Evolutionary conservation across 2,329 filamentous ascomycete species (phyloP).

Genomic region (Xylaria arbuscula): DNA sequence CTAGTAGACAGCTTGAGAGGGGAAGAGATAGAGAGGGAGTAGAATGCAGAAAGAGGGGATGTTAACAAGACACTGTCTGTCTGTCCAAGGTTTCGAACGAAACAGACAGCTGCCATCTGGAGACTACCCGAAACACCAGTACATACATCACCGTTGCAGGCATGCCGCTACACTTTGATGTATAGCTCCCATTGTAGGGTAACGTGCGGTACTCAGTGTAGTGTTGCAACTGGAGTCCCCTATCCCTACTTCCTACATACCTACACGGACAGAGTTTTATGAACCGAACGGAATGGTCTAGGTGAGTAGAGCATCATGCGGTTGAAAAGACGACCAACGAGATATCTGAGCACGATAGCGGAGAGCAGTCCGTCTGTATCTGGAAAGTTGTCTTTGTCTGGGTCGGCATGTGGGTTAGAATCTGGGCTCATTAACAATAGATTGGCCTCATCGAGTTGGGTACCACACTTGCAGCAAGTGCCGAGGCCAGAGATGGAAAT

Average conservation of each 20-base stretch:
- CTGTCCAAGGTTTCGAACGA: constrained; percentile 8
- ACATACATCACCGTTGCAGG: constrained; percentile 18
- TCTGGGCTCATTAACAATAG: constrained; percentile 30
- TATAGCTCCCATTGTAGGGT: constrained; percentile 5
- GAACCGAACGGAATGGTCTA: constrained; percentile 10
- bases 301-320: neutral
- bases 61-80: constrained; percentile 2
- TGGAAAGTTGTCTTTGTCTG: constrained; percentile 7
- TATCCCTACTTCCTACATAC: constrained; percentile 7
- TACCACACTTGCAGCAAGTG: constrained; percentile 31
- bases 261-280: neutral
- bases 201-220: neutral
- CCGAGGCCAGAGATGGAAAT: constrained; percentile 31
- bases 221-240: neutral
- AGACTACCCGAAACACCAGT: constrained; percentile 16
- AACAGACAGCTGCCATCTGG: constrained; percentile 8
- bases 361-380: constrained; percentile 20
- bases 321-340: constrained; percentile 6
- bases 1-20: neutral
- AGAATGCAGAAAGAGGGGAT: neutral
- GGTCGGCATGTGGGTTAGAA: constrained; percentile 9
- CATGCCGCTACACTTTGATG: neutral
- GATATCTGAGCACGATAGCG: neutral
- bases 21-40: neutral
- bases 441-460: constrained; percentile 28